Percentiles rank a stretch among this genome's conserved stretches.
Evolutionary conservation across 768 basidiomycete genomes (phyloP).

Genomic region (Terana coerulea): DNA sequence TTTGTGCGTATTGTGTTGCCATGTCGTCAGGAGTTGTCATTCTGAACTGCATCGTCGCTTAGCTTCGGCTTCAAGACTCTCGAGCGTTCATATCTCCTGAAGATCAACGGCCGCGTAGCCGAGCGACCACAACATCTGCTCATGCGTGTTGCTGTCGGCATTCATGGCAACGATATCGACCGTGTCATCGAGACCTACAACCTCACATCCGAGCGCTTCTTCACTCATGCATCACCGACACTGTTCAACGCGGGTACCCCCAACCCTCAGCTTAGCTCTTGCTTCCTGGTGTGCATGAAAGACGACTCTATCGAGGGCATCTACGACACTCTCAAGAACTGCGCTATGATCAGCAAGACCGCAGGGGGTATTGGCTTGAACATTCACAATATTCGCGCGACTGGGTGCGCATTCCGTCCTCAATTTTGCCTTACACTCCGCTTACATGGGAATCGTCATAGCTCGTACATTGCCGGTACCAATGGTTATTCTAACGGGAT

Average conservation of each 20-base stretch:
- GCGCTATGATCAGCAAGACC: constrained; percentile 99
- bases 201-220: constrained; percentile 97
- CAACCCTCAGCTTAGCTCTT: constrained; percentile 90
- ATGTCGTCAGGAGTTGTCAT: not conserved
- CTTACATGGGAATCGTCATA: constrained; percentile 25
- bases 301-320: constrained; percentile 99
- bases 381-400: constrained; percentile 96
- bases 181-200: constrained; percentile 90
- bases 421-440: not conserved
- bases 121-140: constrained; percentile 99
- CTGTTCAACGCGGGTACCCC: constrained; percentile 99
- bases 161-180: constrained; percentile 88
- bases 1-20: constrained; percentile 71
- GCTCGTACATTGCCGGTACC: constrained; percentile 98
- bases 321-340: constrained; percentile 96
- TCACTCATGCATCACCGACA: constrained; percentile 97
- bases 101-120: constrained; percentile 90
- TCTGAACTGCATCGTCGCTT: not conserved
- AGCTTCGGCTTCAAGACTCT: constrained; percentile 99
- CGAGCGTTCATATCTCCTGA: constrained; percentile 94
- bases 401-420: constrained; percentile 54
- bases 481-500: constrained; percentile 99
- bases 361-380: constrained; percentile 96
- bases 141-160: constrained; percentile 98
- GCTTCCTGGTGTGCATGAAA: constrained; percentile 98